A percentile compares a stretch with the other conserved stretches of the same genome.
Evolutionary conservation across 1,284 basidiomycete species (phyloP).

Genomic region (Heterobasidion occidentale): DNA sequence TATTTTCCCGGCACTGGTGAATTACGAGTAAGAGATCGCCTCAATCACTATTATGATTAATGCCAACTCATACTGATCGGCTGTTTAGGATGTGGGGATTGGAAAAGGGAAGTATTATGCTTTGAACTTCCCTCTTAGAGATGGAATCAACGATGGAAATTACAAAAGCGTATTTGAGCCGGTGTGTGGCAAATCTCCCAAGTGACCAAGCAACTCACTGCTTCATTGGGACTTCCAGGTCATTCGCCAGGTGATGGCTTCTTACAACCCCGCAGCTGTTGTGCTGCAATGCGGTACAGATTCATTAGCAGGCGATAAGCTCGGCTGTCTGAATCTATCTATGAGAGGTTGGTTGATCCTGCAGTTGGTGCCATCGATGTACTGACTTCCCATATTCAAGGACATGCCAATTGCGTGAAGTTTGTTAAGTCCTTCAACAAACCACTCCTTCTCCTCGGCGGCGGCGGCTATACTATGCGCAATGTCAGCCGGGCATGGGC

Average conservation of each 20-base stretch:
- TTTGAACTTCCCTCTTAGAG: slow-evolving; percentile 91
- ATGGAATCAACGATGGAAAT: slow-evolving; percentile 94
- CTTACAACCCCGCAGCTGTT: slow-evolving; percentile 92
- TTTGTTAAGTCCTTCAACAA: slow-evolving; percentile 97
- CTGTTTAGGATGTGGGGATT: slow-evolving; percentile 77
- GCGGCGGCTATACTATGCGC: slow-evolving; percentile 98
- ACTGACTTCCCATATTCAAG: slow-evolving; percentile 25
- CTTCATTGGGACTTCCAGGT: slow-evolving; percentile 43
- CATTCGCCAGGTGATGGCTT: slow-evolving; percentile 92
- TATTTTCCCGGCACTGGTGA: slow-evolving; percentile 99
- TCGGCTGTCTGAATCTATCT: slow-evolving; percentile 94
- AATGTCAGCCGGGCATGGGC: slow-evolving; percentile 98
- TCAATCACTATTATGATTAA: not conserved
- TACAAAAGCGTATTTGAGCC: slow-evolving; percentile 97
- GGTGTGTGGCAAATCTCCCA: slow-evolving; percentile 30
- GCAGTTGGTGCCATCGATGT: not conserved
- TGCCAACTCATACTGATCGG: not conserved
- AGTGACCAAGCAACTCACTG: not conserved
- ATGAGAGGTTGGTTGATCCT: slow-evolving; percentile 69
- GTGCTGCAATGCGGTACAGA: slow-evolving; percentile 99
- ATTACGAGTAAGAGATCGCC: slow-evolving; percentile 56
- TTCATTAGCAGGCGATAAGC: slow-evolving; percentile 92
- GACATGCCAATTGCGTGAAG: slow-evolving; percentile 95
- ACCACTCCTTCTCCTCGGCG: slow-evolving; percentile 88
- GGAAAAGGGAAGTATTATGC: slow-evolving; percentile 92